A percentile compares a stretch with the other conserved stretches of the same genome.
Conservation (phyloP, 139 green algal genomes). For the Chlamydomonas urium region DNA sequence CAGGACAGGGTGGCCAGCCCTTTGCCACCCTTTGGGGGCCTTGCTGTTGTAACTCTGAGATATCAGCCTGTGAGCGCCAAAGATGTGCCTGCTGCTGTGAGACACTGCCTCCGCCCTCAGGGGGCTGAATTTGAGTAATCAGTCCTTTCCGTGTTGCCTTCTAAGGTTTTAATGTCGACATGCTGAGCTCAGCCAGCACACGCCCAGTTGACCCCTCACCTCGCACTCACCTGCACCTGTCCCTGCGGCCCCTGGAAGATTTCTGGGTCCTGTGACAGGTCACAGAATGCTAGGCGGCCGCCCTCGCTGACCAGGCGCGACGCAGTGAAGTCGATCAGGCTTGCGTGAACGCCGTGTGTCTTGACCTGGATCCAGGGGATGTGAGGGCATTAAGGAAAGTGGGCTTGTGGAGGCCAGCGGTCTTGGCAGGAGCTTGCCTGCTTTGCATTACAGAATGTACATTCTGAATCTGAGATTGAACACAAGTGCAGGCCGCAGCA, state of each 20-base stretch:
- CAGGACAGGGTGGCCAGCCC: too few species aligned
- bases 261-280: constrained; percentile 72
- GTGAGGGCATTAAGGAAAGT: background rate
- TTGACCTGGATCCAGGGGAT: background rate
- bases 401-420: background rate
- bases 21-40: background rate
- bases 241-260: constrained; percentile 84
- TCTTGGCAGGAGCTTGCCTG: background rate
- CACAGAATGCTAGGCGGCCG: constrained; percentile 54
- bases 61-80: background rate
- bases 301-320: constrained; percentile 45
- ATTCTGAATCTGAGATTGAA: background rate
- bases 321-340: constrained; percentile 79
- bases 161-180: background rate
- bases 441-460: background rate
- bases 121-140: background rate
- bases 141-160: background rate
- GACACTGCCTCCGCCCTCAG: too few species aligned
- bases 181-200: too few species aligned
- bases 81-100: background rate
- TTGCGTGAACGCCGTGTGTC: constrained; percentile 21
- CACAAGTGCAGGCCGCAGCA: background rate
- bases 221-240: constrained; percentile 62
- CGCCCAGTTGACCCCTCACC: background rate
- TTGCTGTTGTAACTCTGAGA: background rate